Evolutionary conservation across 2,329 filamentous ascomycete genomes (phyloP), one percentile per base, ranked within the genome.

Genomic region (Cytospora leucostoma): DNA sequence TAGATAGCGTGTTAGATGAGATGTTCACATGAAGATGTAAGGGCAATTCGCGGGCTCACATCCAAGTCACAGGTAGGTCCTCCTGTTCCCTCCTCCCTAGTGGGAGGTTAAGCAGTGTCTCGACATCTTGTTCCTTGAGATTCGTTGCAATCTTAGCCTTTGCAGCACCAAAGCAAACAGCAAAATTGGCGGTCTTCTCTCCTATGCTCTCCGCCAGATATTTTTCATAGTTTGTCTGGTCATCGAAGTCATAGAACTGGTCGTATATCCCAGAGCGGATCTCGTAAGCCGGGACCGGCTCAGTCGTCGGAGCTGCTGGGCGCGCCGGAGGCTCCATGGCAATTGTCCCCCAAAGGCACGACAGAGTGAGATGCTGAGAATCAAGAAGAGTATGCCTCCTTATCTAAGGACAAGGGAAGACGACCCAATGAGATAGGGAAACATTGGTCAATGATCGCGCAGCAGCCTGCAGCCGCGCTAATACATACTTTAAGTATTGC

Each of bases 61-160:
- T 91, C 90, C 90, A 93, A 73, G 89, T 81, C 4, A 89, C 86
- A 3, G 75, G 75, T 47, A 70, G 70, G 1, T 71, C 65, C 79
- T 38, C 44, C n/a, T 81, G 53, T 81, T 75, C 56, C 77, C 59
- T 79, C 60, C 44, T 70, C 51, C 61, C 60, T 37, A 62, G 57
- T 2, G 69, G 54, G n/a, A 67, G 12, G 70, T 65, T 37, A 81
- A 71, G 2, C 85, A 72, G 19, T 66, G 65, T 15, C 5, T 72
- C 62, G 35, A 87, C 72, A 3, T 81, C 76, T 1, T 74, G 66
- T 1, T 73, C 69, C 4, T 74, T 70, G 10, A 90, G 74, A 68
- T 89, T 76, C 58, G 84, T 82, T 3, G 83, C 84, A 64, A 86
- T 83, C 61, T 76, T 81, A 44, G 86, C 84, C 49, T 78, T 72